Evolutionary conservation across 768 basidiomycete genomes (phyloP).

Genomic region (Agrocybe praecox): DNA sequence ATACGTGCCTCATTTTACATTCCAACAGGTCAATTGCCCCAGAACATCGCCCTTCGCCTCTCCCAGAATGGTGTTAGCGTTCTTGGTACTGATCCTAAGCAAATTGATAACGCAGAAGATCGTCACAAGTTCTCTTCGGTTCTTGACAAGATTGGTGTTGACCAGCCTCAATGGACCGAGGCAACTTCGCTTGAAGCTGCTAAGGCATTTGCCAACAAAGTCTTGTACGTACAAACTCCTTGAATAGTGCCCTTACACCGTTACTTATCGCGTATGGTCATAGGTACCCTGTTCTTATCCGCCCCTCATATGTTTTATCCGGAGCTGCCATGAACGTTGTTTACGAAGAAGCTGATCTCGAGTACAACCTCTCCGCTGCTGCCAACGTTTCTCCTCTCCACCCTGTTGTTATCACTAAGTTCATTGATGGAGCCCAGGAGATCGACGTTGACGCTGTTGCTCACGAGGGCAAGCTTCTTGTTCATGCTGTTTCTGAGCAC

Average conservation of each 20-base stretch:
- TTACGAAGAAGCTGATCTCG: slow-evolving; percentile 84
- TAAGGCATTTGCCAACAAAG: slow-evolving; percentile 86
- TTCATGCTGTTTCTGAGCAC: slow-evolving; percentile 97
- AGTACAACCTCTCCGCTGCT: slow-evolving; percentile 95
- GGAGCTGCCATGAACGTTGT: slow-evolving; percentile 99
- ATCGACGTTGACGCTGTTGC: slow-evolving; percentile 98
- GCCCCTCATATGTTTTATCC: slow-evolving; percentile 97
- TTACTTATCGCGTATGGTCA: slow-evolving; percentile 7
- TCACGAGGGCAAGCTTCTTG: slow-evolving; percentile 85
- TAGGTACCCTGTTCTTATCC: slow-evolving; percentile 96
- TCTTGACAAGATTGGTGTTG: slow-evolving; percentile 91
- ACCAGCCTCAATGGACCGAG: slow-evolving; percentile 97
- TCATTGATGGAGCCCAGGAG: slow-evolving; percentile 97
- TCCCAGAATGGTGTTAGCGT: slow-evolving; percentile 91
- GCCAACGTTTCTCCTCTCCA: slow-evolving; percentile 95
- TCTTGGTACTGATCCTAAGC: slow-evolving; percentile 92
- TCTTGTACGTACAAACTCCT: slow-evolving; percentile 54
- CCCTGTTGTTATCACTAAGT: slow-evolving; percentile 98
- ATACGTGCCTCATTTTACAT: not conserved
- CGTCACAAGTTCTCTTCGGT: slow-evolving; percentile 99
- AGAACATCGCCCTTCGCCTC: slow-evolving; percentile 96
- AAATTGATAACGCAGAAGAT: slow-evolving; percentile 97
- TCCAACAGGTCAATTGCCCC: slow-evolving; percentile 84
- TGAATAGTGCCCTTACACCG: not conserved
- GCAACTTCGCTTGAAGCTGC: slow-evolving; percentile 87